These are phyloP conservation scores for Phyllosticta citribraziliensis DNA, from an alignment of 2,329 filamentous ascomycete species.

Conservation along the genomic window DNA sequence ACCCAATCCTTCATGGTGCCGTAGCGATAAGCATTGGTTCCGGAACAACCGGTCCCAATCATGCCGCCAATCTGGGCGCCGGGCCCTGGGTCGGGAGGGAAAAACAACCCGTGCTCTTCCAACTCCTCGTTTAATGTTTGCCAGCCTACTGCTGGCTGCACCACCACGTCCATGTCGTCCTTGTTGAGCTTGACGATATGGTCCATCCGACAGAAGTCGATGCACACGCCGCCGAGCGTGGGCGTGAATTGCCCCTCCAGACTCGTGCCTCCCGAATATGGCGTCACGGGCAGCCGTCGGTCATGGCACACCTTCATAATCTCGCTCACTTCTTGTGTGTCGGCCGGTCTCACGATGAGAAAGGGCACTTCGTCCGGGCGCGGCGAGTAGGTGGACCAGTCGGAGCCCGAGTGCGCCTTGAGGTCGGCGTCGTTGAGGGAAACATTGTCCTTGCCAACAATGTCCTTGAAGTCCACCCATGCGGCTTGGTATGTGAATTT, in stretches of 20 bases:
- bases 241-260: slow-evolving; percentile 83
- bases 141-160: slow-evolving; percentile 68
- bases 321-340: slow-evolving; percentile 72
- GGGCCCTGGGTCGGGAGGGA: slow-evolving; percentile 83
- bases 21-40: slow-evolving; percentile 86
- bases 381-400: slow-evolving; percentile 49
- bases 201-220: slow-evolving; percentile 83
- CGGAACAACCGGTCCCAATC: slow-evolving; percentile 67
- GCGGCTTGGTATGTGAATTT: slow-evolving; percentile 52
- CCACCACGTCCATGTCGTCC: slow-evolving; percentile 50
- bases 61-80: slow-evolving; percentile 89
- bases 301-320: slow-evolving; percentile 83
- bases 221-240: slow-evolving; percentile 71
- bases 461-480: slow-evolving; percentile 52
- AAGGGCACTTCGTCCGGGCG: slow-evolving; percentile 36
- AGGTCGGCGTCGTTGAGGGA: slow-evolving; percentile 47
- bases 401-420: slow-evolving; percentile 49
- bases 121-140: slow-evolving; percentile 74
- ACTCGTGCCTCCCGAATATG: slow-evolving; percentile 79
- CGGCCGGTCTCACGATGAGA: slow-evolving; percentile 64
- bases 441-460: slow-evolving; percentile 54
- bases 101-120: slow-evolving; percentile 65
- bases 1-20: slow-evolving; percentile 96
- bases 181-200: slow-evolving; percentile 68
- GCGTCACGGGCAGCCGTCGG: slow-evolving; percentile 73